Conservation (phyloP, 2,329 filamentous ascomycete genomes). For the Cryphonectria radicalis region DNA sequence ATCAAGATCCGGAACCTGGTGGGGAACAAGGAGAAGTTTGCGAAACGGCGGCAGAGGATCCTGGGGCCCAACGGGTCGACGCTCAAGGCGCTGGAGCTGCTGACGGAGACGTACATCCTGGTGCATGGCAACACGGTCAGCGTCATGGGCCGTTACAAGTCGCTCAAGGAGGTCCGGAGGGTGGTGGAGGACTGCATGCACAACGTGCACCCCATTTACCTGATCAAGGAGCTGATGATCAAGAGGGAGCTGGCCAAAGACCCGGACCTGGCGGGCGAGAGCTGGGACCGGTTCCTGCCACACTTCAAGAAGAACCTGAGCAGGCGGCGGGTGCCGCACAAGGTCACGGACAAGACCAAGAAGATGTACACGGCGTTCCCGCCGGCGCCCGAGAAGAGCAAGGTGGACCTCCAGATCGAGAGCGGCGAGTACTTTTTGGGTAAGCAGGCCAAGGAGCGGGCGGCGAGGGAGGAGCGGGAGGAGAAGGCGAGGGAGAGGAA, state of each 20-base stretch:
- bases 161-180: conserved; percentile 86
- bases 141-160: conserved; percentile 90
- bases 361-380: conserved; percentile 98
- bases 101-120: conserved; percentile 90
- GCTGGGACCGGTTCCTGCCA: conserved; percentile 93
- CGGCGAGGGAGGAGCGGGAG: conserved; percentile 75
- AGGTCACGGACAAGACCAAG: conserved; percentile 90
- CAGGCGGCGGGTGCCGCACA: conserved; percentile 80
- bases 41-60: conserved; percentile 91
- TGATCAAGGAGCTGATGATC: conserved; percentile 77
- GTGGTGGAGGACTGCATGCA: conserved; percentile 95
- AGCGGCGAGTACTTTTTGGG: conserved; percentile 95
- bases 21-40: conserved; percentile 91
- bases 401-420: conserved; percentile 97
- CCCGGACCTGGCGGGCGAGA: conserved; percentile 81
- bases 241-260: conserved; percentile 81
- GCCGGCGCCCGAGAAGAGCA: conserved; percentile 96
- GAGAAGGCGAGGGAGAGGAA: conserved; percentile 87
- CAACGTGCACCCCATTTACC: conserved; percentile 95
- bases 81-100: conserved; percentile 88
- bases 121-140: conserved; percentile 97
- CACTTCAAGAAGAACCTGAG: conserved; percentile 93
- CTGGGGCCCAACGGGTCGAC: conserved; percentile 90
- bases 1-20: conserved; percentile 94
- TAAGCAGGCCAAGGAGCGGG: conserved; percentile 89